Base-by-base conservation (phyloP, 2,329 filamentous ascomycete species). In the Acephala macrosclerotiorum region DNA sequence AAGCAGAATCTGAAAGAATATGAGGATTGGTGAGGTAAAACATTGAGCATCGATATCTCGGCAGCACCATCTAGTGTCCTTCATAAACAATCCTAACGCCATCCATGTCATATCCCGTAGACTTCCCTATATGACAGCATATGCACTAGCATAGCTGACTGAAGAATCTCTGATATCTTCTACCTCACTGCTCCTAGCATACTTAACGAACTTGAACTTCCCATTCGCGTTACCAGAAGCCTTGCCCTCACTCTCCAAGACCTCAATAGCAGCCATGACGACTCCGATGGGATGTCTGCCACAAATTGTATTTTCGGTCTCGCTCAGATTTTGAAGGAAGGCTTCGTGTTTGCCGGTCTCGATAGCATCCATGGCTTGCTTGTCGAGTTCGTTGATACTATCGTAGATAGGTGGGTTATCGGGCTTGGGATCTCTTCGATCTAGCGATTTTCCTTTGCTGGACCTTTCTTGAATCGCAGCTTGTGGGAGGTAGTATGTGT, bases 221-320 rank as follows among this genome's bases (percentile, higher is more conserved):
- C 75, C 75, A 58, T 70, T 73, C 66, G 77, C 75, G 61, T 72
- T 63, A 65, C 65, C 58, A 33, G 56, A 53, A 40, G 68, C 79
- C 71, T 81, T 84, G 5, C 74, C 77, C 12, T 78, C 68, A 33
- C 79, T 71, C 60, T 71, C 70, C 18, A 92, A 75, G 58, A 83
- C 80, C 79, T 97, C 94, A 66, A 98, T 79, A 0, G 91, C 94
- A 0, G 94, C 93, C 93, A 99, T 94, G 42, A 91, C 86, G 3
- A 98, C 90, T 0, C 96, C 94, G 73, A 99, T 98, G 0, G 96
- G 96, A 80, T 99, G 96, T 58, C 95, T 85, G 3, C 96, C 96
- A 75, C 96, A 99, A 0, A 99, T 93, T 0, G 96, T 97, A 73
- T 99, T 99, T 16, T 87, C 87, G 0, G 95, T 98, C 40, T 86